Evolutionary conservation across 352 stramenopile species (phyloP).

Genomic region (Phytopythium vexans): DNA sequence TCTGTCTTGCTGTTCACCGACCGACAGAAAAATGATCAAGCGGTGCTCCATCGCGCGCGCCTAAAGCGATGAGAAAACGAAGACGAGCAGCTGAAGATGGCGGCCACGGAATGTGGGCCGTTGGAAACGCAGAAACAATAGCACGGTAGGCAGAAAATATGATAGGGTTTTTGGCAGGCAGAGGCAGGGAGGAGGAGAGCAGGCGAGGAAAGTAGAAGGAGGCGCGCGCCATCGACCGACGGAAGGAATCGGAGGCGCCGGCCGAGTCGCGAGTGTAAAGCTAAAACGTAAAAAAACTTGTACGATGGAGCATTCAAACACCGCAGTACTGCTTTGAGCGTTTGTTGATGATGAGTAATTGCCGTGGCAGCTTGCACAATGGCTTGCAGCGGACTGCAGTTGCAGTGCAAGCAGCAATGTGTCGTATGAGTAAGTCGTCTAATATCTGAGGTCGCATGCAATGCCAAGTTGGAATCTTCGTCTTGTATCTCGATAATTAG

Average conservation of each 20-base stretch:
- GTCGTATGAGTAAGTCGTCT: too few relatives aligned
- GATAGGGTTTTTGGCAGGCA: conserved; percentile 10
- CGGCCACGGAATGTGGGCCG: neutral
- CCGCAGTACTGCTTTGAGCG: too few relatives aligned
- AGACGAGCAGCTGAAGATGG: conserved; percentile 14
- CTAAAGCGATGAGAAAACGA: conserved; percentile 20
- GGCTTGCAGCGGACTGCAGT: too few relatives aligned
- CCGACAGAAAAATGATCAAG: conserved; percentile 18
- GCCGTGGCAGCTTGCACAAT: too few relatives aligned
- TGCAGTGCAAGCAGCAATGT: too few relatives aligned
- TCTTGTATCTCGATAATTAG: too few relatives aligned
- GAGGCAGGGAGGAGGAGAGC: neutral
- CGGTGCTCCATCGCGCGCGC: conserved; percentile 22
- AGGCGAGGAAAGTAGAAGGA: neutral
- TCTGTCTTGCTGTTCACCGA: neutral
- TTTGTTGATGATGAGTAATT: too few relatives aligned
- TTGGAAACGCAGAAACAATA: conserved; percentile 2
- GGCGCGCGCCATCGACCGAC: conserved; percentile 5
- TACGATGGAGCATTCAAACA: conserved; percentile 10
- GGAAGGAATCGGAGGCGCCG: conserved; percentile 1
- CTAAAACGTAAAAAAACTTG: conserved; percentile 10
- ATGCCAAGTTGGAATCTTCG: too few relatives aligned
- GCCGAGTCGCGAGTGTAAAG: conserved; percentile 2
- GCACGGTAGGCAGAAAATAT: conserved; percentile 4
- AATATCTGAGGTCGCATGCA: too few relatives aligned